Evolutionary conservation across 345 rosid species (phyloP), one percentile per base, ranked within the genome.

Genomic region (Lepidium sativum): DNA sequence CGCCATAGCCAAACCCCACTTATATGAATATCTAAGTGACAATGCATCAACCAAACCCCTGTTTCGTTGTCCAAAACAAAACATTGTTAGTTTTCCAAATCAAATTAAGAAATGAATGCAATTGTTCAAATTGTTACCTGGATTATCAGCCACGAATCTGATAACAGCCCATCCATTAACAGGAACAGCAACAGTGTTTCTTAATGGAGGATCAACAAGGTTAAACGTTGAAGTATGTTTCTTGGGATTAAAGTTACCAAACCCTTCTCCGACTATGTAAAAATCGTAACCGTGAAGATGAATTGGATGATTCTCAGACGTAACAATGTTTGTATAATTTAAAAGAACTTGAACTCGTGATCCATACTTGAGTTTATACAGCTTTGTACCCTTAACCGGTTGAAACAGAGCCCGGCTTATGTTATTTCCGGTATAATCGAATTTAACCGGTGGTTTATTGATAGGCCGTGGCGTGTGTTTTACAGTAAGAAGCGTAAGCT

Each of bases 211-310:
- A 77, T 94, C 97, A 9, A 80, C 81, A 3, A 94, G 86, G 44
- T 94, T 94, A 70, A 90, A 90, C 71, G 90, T 94, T 0, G 84
- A 69, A 10, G 79, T 29, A 69, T 94, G 92, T 8, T 56, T 84
- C 53, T 80, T 70, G 32, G 91, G 80, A 65, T 90, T 67, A 68
- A 94, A 94, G 72, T 94, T 94, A 63, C 99, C 99, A 23, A 86
- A 94, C 4, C 97, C 99, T 69, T 80, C 78, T 0, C 83, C 99
- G 8, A 94, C 35, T 12, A 94, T 79, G 79, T 84, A 90, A 76
- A 94, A 94, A 80, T 94, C 99, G 39, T 94, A 84, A 41, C 99
- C 99, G 5, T 94, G 99, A 5, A 94, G 80, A 69, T 92, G 98
- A 63, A 92, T 83, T 0, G 97, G 97, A 65, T 92, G 98, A 74